phyloP scores from a whole-genome alignment of 352 stramenopile genomes.

The Globisporangium ultimum region DNA sequence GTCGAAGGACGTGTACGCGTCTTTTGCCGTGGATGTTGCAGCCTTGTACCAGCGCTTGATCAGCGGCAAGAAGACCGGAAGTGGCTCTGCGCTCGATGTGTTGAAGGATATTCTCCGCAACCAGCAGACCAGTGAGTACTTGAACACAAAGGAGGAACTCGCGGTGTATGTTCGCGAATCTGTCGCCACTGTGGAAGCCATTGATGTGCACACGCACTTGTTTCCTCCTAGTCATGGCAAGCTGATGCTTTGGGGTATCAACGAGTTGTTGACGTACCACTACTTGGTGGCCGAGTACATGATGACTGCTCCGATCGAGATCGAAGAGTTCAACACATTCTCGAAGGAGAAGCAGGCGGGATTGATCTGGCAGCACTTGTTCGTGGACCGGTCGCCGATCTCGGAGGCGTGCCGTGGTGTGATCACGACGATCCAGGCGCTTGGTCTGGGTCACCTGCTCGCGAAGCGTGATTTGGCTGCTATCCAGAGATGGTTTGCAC shows the following conservation, averaged over 20 bases:
- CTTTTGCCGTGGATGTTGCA: conserved; percentile 49
- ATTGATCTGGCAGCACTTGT: conserved; percentile 91
- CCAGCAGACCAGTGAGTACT: conserved; percentile 34
- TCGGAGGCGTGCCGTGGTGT: conserved; percentile 91
- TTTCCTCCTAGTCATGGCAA: conserved; percentile 89
- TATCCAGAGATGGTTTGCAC: conserved; percentile 83
- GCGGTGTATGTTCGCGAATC: conserved; percentile 34
- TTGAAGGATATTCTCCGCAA: conserved; percentile 20
- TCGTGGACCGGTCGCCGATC: conserved; percentile 83
- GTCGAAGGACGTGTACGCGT: conserved; percentile 30
- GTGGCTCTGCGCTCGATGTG: conserved; percentile 25
- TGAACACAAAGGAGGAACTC: conserved; percentile 22
- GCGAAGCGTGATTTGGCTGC: conserved; percentile 66
- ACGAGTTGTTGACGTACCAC: conserved; percentile 95
- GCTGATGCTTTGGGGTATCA: conserved; percentile 92
- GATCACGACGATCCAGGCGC: conserved; percentile 78
- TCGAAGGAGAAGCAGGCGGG: conserved; percentile 77
- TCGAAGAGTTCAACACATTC: conserved; percentile 80
- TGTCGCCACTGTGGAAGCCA: conserved; percentile 29
- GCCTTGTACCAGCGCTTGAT: conserved; percentile 51
- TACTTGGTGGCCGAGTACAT: conserved; percentile 95
- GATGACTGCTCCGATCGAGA: conserved; percentile 76
- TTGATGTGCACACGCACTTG: conserved; percentile 90
- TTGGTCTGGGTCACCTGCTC: conserved; percentile 74
- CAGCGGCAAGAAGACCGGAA: conserved; percentile 25